A percentile compares a stretch with the other conserved stretches of the same genome.
These are phyloP conservation scores for Ceratocystis albifundus DNA, from an alignment of 2,329 filamentous ascomycete species.

Conservation along the genomic window DNA sequence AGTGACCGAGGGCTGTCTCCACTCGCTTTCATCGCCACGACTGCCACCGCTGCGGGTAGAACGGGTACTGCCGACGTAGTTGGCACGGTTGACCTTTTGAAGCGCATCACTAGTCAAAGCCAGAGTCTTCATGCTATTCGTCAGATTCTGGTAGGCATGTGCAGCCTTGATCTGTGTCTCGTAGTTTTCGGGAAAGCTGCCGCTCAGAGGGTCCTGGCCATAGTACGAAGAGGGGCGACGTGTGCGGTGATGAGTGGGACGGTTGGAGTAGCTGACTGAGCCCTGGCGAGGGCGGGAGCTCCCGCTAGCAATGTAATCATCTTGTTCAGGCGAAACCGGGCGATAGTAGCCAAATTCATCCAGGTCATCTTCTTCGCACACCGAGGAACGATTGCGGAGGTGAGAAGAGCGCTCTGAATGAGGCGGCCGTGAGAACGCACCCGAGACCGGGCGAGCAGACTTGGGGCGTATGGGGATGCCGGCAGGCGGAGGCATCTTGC, in stretches of 20 bases:
- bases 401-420: slow-evolving; percentile 18
- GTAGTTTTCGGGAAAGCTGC: slow-evolving; percentile 25
- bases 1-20: slow-evolving; percentile 45
- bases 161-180: slow-evolving; percentile 36
- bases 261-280: slow-evolving; percentile 14
- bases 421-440: slow-evolving; percentile 13
- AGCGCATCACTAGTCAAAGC: slow-evolving; percentile 42
- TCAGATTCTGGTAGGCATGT: slow-evolving; percentile 31
- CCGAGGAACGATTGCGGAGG: slow-evolving; percentile 13
- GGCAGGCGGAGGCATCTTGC: slow-evolving; percentile 17
- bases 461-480: slow-evolving; percentile 15
- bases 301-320: slow-evolving; percentile 14
- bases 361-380: slow-evolving; percentile 15
- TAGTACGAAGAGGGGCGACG: slow-evolving; percentile 19
- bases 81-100: slow-evolving; percentile 38
- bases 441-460: slow-evolving; percentile 20
- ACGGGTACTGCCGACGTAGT: slow-evolving; percentile 40
- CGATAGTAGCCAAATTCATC: slow-evolving; percentile 12
- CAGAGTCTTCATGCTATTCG: slow-evolving; percentile 18
- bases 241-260: not conserved
- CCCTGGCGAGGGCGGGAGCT: slow-evolving; percentile 18
- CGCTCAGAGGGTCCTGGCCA: not conserved
- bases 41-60: slow-evolving; percentile 49
- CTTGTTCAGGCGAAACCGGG: slow-evolving; percentile 10
- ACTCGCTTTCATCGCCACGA: slow-evolving; percentile 50